These are phyloP conservation scores for Shiraia sp. DNA, from an alignment of 2,329 filamentous ascomycete genomes.

Conservation along the genomic window DNA sequence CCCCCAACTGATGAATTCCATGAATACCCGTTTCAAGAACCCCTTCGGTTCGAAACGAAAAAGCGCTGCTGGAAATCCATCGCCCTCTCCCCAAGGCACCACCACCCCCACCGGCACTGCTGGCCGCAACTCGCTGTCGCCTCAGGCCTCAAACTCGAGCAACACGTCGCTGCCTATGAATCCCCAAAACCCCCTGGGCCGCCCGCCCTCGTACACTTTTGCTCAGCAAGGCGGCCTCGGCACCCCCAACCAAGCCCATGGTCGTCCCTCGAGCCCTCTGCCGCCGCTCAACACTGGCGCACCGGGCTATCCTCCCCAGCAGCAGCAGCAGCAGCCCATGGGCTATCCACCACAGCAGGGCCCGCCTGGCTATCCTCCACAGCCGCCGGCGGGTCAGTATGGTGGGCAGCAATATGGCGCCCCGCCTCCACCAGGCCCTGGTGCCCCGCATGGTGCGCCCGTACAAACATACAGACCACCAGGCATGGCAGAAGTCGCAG, in stretches of 20 bases:
- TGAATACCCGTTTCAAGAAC: slow-evolving; percentile 78
- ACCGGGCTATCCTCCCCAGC: slow-evolving; percentile 48
- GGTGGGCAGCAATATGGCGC: slow-evolving; percentile 29
- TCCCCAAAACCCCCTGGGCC: slow-evolving; percentile 57
- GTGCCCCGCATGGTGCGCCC: slow-evolving; percentile 36
- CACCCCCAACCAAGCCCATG: slow-evolving; percentile 40
- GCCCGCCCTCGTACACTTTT: slow-evolving; percentile 67
- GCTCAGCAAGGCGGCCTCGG: slow-evolving; percentile 47
- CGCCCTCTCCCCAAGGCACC: slow-evolving; percentile 36
- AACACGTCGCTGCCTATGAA: slow-evolving; percentile 57
- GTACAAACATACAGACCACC: slow-evolving; percentile 36
- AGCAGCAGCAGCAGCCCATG: slow-evolving; percentile 41
- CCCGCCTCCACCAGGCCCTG: slow-evolving; percentile 31
- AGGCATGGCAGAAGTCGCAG: slow-evolving; percentile 72
- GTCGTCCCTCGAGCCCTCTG: slow-evolving; percentile 58
- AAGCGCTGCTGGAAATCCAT: slow-evolving; percentile 59
- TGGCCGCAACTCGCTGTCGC: slow-evolving; percentile 46
- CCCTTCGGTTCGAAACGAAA: slow-evolving; percentile 82
- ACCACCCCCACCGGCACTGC: slow-evolving; percentile 44
- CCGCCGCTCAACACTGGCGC: slow-evolving; percentile 60
- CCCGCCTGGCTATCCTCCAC: slow-evolving; percentile 47
- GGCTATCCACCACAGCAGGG: slow-evolving; percentile 48
- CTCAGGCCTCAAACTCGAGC: slow-evolving; percentile 45
- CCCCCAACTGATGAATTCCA: slow-evolving; percentile 70
- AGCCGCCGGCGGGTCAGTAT: slow-evolving; percentile 36